Evolutionary conservation across 2,329 filamentous ascomycete genomes (phyloP), one percentile per base, ranked within the genome.

Genomic region (Lachnellula suecica): DNA sequence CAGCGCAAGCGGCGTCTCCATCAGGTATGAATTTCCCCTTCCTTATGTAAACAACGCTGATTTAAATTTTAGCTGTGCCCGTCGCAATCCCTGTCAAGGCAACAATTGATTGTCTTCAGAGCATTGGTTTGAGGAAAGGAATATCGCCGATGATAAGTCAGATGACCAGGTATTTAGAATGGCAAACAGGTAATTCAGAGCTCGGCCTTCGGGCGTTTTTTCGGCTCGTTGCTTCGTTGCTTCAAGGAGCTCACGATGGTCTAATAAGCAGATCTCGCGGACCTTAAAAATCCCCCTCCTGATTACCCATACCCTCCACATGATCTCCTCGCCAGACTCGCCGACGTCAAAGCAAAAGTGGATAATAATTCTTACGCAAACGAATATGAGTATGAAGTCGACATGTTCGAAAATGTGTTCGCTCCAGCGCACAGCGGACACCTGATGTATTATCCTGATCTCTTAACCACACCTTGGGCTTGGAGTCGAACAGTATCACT

Each of bases 401-500:
- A 78, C 13, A 70, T 88, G 2, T 76, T 77, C 47, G 66, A 71
- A 23, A 47, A 47, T 8, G 68, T 79, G 11, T 70, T 84, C 23
- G 72, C 73, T 23, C 71, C 71, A 1, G 78, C 81, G 2, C 81
- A 87, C 57, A 84, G 88, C 61, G 81, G 82, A 1, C 85, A 88
- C 61, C 81, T 85, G 44, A 68, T 70, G 2, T 83, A 75, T 59
- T 65, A 74, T 10, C 77, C 79, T 2, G 76, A 81, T 52, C 69
- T 76, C 4, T 71, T 82, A 7, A 47, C 52, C 19, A 74, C 72
- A 34, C 71, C 78, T 1, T 82, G 83, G 68, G 73, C 58, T 52
- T 84, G 61, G 57, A 72, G 70, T 15, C 72, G 77, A 7, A 68
- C 68, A 19, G 64, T 78, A 58, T 69, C 72, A 42, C 60, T 86